These are phyloP conservation scores for Hevea brasiliensis DNA, from an alignment of 345 rosid species.

Conservation along the genomic window DNA sequence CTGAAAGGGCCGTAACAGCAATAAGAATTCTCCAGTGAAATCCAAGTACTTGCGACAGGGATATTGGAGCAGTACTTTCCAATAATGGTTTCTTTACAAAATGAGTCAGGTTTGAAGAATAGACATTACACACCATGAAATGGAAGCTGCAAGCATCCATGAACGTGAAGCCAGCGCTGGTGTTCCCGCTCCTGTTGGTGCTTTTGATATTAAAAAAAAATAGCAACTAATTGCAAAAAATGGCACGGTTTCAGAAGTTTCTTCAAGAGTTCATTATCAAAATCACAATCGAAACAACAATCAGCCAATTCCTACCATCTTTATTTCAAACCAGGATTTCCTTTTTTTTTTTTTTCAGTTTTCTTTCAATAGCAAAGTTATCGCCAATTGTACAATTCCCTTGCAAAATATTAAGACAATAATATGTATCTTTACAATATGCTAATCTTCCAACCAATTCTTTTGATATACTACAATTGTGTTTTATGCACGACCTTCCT, in stretches of 20 bases:
- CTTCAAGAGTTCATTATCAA: background rate
- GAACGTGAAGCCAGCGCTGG: too few relatives aligned
- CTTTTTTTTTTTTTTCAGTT: background rate
- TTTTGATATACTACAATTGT: slow-evolving; percentile 22
- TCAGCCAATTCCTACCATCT: slow-evolving; percentile 18
- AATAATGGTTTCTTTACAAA: background rate
- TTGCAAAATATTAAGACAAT: slow-evolving; percentile 17
- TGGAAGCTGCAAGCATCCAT: too few relatives aligned
- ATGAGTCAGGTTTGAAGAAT: too few relatives aligned
- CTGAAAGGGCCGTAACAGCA: too few relatives aligned
- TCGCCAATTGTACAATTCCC: slow-evolving; percentile 22
- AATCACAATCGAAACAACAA: background rate
- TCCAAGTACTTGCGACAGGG: too few relatives aligned
- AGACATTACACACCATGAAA: too few relatives aligned
- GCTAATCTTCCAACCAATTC: slow-evolving; percentile 24
- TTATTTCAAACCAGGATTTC: slow-evolving; percentile 26
- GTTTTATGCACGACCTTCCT: slow-evolving; percentile 24
- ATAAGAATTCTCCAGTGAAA: too few relatives aligned
- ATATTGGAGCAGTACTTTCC: too few relatives aligned
- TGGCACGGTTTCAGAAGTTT: background rate
- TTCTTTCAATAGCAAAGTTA: background rate
- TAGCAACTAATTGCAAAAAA: background rate
- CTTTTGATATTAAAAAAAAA: too few relatives aligned
- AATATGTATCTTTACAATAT: slow-evolving; percentile 33
- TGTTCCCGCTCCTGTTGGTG: too few relatives aligned